Evolutionary conservation across 768 basidiomycete genomes (phyloP).

Genomic region (Calocybe gangraenosa): DNA sequence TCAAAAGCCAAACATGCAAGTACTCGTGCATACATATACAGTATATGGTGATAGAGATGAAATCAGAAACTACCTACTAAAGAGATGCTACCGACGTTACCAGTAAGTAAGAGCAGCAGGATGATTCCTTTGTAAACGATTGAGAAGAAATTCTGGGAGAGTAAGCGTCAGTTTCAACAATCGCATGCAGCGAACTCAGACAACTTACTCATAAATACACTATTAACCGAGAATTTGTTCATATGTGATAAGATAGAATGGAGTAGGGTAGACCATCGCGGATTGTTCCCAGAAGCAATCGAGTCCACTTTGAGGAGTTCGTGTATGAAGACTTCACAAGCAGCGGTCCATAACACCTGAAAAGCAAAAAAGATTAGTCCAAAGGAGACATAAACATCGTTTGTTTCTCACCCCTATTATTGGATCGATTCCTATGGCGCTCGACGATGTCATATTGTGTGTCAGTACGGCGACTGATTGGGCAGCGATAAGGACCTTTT

Average conservation of each 20-base stretch:
- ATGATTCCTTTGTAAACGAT: conserved; percentile 13
- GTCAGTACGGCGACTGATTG: conserved; percentile 16
- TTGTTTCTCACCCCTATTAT: conserved; percentile 13
- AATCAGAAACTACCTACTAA: too few relatives aligned
- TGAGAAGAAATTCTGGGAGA: conserved; percentile 12
- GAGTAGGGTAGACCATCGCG: conserved; percentile 11
- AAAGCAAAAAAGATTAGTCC: neutral
- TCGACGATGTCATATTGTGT: conserved; percentile 8
- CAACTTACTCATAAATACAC: conserved; percentile 15
- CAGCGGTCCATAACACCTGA: conserved; percentile 17
- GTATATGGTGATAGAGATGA: too few relatives aligned
- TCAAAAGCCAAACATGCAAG: too few relatives aligned
- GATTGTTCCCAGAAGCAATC: conserved; percentile 2
- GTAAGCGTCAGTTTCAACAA: neutral
- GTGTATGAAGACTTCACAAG: conserved; percentile 16
- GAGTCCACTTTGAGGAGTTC: conserved; percentile 11
- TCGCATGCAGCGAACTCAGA: neutral
- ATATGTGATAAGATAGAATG: conserved; percentile 15
- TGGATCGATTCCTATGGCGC: conserved; percentile 12
- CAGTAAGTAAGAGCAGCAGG: conserved; percentile 9
- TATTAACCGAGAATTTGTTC: conserved; percentile 14
- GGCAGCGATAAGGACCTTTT: conserved; percentile 14
- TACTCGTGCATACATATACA: too few relatives aligned
- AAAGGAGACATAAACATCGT: neutral
- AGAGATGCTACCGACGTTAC: conserved; percentile 2